Percentiles rank a stretch among this genome's conserved stretches.
Conservation (phyloP, 768 basidiomycete genomes). For the Lactarius hengduanensis region DNA sequence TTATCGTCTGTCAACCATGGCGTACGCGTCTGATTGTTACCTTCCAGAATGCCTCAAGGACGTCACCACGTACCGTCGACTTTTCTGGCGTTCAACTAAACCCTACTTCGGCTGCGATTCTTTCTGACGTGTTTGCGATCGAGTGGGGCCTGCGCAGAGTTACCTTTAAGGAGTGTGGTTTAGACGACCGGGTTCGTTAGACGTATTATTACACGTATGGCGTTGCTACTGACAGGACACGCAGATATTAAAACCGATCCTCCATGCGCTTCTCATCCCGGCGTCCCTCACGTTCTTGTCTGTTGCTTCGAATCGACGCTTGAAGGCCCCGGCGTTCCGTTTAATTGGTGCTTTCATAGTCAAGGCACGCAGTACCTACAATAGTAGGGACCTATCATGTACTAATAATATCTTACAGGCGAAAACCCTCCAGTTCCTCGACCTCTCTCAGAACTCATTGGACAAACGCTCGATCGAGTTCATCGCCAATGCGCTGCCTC, state of each 20-base stretch:
- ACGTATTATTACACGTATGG: neutral
- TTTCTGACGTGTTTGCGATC: slow-evolving; percentile 88
- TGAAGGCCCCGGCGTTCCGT: slow-evolving; percentile 75
- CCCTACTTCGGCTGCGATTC: slow-evolving; percentile 64
- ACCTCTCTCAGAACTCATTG: slow-evolving; percentile 80
- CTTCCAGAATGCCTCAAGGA: slow-evolving; percentile 49
- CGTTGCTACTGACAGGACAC: slow-evolving; percentile 7
- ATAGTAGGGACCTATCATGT: neutral
- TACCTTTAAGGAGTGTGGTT: slow-evolving; percentile 80
- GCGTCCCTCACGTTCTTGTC: slow-evolving; percentile 78
- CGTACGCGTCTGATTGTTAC: slow-evolving; percentile 14
- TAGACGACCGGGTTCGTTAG: slow-evolving; percentile 72
- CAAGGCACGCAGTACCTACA: slow-evolving; percentile 47
- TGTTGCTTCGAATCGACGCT: slow-evolving; percentile 79
- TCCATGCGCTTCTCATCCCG: slow-evolving; percentile 87
- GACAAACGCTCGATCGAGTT: slow-evolving; percentile 86
- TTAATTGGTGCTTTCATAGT: slow-evolving; percentile 74
- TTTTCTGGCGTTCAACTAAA: slow-evolving; percentile 79
- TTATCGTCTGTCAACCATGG: neutral
- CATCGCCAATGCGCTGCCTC: slow-evolving; percentile 66
- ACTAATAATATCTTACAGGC: slow-evolving; percentile 48
- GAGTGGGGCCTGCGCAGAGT: slow-evolving; percentile 92
- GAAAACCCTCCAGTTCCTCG: slow-evolving; percentile 76
- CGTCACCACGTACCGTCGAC: slow-evolving; percentile 69
- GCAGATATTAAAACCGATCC: slow-evolving; percentile 81